A percentile compares a stretch with the other conserved stretches of the same genome.
Conservation (phyloP, 768 basidiomycete species). For the Vararia minispora region DNA sequence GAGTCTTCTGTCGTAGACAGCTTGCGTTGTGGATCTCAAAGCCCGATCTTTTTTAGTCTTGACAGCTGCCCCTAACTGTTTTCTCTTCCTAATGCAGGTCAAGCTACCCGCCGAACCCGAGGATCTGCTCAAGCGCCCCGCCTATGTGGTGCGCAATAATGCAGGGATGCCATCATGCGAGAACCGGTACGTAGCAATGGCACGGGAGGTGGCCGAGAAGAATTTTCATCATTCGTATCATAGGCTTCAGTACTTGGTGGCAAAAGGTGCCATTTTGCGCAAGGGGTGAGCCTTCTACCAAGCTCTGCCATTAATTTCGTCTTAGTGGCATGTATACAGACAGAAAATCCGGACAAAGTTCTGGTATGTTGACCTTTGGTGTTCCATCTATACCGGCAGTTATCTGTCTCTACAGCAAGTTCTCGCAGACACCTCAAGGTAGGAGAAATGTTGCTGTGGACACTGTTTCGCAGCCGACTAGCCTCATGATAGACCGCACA, state of each 20-base stretch:
- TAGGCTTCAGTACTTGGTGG: slow-evolving; percentile 79
- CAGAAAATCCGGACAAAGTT: slow-evolving; percentile 76
- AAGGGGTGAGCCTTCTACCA: slow-evolving; percentile 52
- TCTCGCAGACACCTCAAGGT: slow-evolving; percentile 48
- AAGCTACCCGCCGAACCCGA: slow-evolving; percentile 83
- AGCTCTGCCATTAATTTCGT: slow-evolving; percentile 1
- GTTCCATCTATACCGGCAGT: background rate
- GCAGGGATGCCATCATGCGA: slow-evolving; percentile 74
- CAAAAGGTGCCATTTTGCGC: slow-evolving; percentile 76
- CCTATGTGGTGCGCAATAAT: slow-evolving; percentile 70
- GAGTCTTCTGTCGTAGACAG: background rate
- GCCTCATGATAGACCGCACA: slow-evolving; percentile 41
- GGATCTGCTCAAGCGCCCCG: slow-evolving; percentile 77
- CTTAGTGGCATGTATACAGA: slow-evolving; percentile 26
- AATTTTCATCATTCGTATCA: background rate
- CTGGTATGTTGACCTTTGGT: slow-evolving; percentile 39
- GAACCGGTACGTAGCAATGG: slow-evolving; percentile 49
- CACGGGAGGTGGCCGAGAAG: background rate
- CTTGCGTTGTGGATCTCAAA: background rate
- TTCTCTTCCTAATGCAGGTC: slow-evolving; percentile 36
- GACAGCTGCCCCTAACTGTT: too few species aligned
- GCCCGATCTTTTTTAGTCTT: too few species aligned
- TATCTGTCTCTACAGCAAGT: slow-evolving; percentile 40
- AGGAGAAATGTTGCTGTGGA: slow-evolving; percentile 11
- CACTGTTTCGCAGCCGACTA: background rate